Evolutionary conservation across 1,284 basidiomycete species (phyloP).

Genomic region (Amylostereum areolatum): DNA sequence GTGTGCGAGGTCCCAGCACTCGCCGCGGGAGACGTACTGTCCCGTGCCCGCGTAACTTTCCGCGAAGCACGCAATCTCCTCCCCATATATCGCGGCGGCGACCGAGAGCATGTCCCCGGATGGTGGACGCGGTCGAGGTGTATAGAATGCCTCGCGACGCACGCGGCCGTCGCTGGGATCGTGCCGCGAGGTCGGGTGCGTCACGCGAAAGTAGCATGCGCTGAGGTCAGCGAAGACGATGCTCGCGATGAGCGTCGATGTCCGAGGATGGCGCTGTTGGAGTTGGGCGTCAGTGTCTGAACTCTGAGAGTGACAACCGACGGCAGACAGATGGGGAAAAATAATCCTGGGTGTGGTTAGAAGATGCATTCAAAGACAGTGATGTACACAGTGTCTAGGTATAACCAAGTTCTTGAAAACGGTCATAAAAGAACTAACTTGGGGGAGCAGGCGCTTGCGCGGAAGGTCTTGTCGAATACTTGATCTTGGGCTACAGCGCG

Average conservation of each 20-base stretch:
- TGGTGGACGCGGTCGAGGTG: slow-evolving; percentile 32
- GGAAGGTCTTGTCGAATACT: slow-evolving; percentile 6
- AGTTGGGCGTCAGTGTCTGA: slow-evolving; percentile 2
- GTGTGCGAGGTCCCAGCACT: slow-evolving; percentile 55
- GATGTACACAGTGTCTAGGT: no score
- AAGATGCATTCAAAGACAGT: no score
- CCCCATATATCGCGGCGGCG: slow-evolving; percentile 44
- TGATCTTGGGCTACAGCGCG: slow-evolving; percentile 9
- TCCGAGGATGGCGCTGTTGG: no score
- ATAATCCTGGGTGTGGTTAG: no score
- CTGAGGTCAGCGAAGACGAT: slow-evolving; percentile 44
- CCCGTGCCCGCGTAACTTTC: slow-evolving; percentile 39
- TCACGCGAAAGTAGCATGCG: slow-evolving; percentile 42
- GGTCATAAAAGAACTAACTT: no score
- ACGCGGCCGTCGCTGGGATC: slow-evolving; percentile 28
- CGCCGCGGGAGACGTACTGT: slow-evolving; percentile 42
- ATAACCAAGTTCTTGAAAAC: no score
- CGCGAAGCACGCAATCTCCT: slow-evolving; percentile 41
- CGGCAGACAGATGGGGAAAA: neutral
- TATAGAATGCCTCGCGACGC: slow-evolving; percentile 31
- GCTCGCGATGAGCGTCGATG: slow-evolving; percentile 11
- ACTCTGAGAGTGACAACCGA: neutral
- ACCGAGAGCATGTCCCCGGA: slow-evolving; percentile 27
- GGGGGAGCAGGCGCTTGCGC: no score
- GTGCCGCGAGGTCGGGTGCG: slow-evolving; percentile 22